Conservation (phyloP, 2,329 filamentous ascomycete genomes). For the Diplocarpon rosae region DNA sequence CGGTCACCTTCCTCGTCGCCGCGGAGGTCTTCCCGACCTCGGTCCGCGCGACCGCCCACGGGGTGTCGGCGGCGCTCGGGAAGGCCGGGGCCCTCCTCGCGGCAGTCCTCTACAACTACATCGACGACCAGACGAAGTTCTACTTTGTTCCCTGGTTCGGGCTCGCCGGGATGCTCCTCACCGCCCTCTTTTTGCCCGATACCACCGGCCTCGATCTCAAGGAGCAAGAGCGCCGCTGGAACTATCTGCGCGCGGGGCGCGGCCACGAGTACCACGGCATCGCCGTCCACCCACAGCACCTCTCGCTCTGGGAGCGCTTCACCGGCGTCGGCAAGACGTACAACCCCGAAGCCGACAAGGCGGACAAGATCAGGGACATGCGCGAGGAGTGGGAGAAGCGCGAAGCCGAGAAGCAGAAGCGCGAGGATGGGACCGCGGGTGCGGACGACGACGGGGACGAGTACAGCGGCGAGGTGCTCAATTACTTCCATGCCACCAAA, state of each 20-base stretch:
- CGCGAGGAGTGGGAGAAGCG: constrained; percentile 49
- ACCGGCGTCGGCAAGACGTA: constrained; percentile 72
- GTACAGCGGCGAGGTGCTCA: constrained; percentile 17
- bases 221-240: constrained; percentile 92
- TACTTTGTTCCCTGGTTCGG: constrained; percentile 94
- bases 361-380: constrained; percentile 78
- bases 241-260: constrained; percentile 68
- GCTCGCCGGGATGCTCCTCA: constrained; percentile 73
- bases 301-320: constrained; percentile 79
- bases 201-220: constrained; percentile 94
- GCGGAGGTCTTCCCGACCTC: constrained; percentile 95
- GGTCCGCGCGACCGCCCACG: constrained; percentile 86
- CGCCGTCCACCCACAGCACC: constrained; percentile 78
- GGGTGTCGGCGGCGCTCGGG: constrained; percentile 83
- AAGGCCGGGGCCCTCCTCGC: constrained; percentile 83
- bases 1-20: constrained; percentile 86
- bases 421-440: constrained; percentile 11
- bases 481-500: constrained; percentile 12
- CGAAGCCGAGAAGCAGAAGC: constrained; percentile 32
- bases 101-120: constrained; percentile 90
- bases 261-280: constrained; percentile 84
- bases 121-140: constrained; percentile 73
- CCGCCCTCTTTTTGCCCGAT: constrained; percentile 81
- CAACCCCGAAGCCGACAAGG: constrained; percentile 71
- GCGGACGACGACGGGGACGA: constrained; percentile 22